A percentile compares a stretch with the other conserved stretches of the same genome.
phyloP scores from a whole-genome alignment of 108 stramenopile genomes.

The Discostella stelligeroides region DNA sequence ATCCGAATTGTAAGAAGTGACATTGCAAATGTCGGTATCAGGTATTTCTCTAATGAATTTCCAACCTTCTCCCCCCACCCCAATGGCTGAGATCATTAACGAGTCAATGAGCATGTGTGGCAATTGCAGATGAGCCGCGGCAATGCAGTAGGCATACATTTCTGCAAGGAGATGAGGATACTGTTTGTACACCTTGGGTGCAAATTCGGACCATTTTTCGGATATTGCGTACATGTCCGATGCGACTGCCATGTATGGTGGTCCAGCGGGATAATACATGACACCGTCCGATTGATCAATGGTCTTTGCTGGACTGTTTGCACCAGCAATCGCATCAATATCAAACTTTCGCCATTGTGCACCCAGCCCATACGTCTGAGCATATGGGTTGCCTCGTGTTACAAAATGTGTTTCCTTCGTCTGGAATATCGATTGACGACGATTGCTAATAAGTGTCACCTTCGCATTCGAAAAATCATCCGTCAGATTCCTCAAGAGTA shows the following conservation, averaged over 20 bases:
- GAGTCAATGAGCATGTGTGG: slow-evolving; percentile 69
- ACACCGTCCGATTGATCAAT: slow-evolving; percentile 50
- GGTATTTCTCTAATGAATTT: slow-evolving; percentile 52
- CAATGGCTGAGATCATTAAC: slow-evolving; percentile 65
- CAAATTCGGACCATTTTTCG: slow-evolving; percentile 72
- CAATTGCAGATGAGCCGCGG: slow-evolving; percentile 72
- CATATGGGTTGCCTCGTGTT: slow-evolving; percentile 78
- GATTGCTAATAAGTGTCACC: slow-evolving; percentile 45
- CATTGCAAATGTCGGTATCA: slow-evolving; percentile 32
- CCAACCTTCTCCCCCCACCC: slow-evolving; percentile 65
- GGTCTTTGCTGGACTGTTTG: slow-evolving; percentile 56
- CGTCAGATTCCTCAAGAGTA: slow-evolving; percentile 82
- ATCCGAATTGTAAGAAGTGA: slow-evolving; percentile 36
- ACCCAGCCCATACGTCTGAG: slow-evolving; percentile 89
- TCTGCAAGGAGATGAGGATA: slow-evolving; percentile 77
- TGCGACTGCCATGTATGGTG: slow-evolving; percentile 89
- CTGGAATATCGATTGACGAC: slow-evolving; percentile 15
- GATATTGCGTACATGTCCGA: slow-evolving; percentile 78
- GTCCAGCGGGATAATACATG: slow-evolving; percentile 77
- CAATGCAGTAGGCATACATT: slow-evolving; percentile 83
- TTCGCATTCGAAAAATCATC: slow-evolving; percentile 62
- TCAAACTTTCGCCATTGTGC: slow-evolving; percentile 76
- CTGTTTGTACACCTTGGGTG: slow-evolving; percentile 65
- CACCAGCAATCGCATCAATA: slow-evolving; percentile 64
- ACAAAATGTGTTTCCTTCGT: slow-evolving; percentile 71